phyloP scores from a whole-genome alignment of 192 early-diverging fungal species.

The Backusella australiensis region DNA sequence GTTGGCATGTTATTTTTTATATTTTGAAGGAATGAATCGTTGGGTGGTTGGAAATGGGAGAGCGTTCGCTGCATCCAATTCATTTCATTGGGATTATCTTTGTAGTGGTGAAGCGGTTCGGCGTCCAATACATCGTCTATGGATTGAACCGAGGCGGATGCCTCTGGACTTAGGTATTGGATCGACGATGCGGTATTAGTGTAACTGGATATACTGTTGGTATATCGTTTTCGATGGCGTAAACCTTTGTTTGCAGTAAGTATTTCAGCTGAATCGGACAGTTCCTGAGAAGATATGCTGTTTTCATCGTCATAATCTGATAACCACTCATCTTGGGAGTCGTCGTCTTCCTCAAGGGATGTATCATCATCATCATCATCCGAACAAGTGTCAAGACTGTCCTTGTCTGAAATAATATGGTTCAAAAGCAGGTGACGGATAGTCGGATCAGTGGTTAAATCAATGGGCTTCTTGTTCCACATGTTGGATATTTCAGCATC shows the following conservation, averaged over 20 bases:
- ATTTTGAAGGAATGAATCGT: constrained; percentile 20
- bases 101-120: constrained; percentile 11
- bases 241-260: neutral
- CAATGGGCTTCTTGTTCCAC: constrained; percentile 18
- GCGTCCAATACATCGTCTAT: constrained; percentile 25
- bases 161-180: constrained; percentile 18
- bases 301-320: neutral
- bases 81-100: neutral
- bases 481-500: constrained; percentile 11
- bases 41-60: constrained; percentile 29
- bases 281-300: neutral
- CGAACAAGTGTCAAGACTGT: neutral
- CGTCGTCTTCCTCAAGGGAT: neutral
- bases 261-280: neutral
- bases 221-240: neutral
- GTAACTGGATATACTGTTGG: neutral
- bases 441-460: constrained; percentile 15
- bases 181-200: neutral
- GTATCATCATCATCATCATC: constrained; percentile 10
- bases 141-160: neutral
- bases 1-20: constrained; percentile 13
- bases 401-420: neutral
- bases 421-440: neutral
- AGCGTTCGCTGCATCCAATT: constrained; percentile 35
- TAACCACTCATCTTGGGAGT: neutral